phyloP scores from a whole-genome alignment of 139 green algal genomes.

The Chlamydomonas applanata region DNA sequence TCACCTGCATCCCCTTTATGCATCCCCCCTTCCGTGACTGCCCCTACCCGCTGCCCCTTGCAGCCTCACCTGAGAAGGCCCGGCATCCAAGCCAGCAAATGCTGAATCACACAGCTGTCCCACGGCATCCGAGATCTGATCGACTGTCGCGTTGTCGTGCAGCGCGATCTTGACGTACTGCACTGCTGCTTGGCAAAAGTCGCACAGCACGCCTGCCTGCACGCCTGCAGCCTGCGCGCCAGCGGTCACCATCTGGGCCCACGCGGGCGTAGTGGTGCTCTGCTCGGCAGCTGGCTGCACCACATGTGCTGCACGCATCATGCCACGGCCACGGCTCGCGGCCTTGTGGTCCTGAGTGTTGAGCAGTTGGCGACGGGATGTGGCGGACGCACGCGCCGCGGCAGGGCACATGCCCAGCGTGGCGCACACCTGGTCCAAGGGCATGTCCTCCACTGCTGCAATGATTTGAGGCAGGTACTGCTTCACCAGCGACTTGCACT shows the following conservation, averaged over 20 bases:
- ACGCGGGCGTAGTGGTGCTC: not conserved
- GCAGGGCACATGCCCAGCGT: not conserved
- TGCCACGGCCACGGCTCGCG: too few species aligned
- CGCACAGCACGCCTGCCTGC: slow-evolving; percentile 46
- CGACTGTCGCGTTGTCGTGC: slow-evolving; percentile 74
- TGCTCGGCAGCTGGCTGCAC: too few species aligned
- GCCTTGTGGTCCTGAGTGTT: too few species aligned
- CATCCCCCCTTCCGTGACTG: too few species aligned
- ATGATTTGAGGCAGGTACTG: slow-evolving; percentile 79
- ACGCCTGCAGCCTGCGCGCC: not conserved
- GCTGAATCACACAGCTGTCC: slow-evolving; percentile 60
- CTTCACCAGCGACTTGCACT: slow-evolving; percentile 73
- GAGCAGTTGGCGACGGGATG: too few species aligned
- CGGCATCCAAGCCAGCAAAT: slow-evolving; percentile 28
- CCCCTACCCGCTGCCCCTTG: too few species aligned
- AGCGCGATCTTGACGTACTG: slow-evolving; percentile 79
- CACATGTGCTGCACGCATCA: too few species aligned
- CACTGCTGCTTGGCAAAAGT: slow-evolving; percentile 82
- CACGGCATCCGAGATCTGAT: slow-evolving; percentile 43
- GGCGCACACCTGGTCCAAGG: slow-evolving; percentile 52
- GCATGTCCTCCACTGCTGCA: slow-evolving; percentile 56
- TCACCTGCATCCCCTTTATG: too few species aligned
- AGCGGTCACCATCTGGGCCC: not conserved
- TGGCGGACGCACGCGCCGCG: too few species aligned
- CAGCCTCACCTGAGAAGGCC: slow-evolving; percentile 58